Evolutionary conservation across 2,329 filamentous ascomycete species (phyloP).

Genomic region (Elsinoe batatas): DNA sequence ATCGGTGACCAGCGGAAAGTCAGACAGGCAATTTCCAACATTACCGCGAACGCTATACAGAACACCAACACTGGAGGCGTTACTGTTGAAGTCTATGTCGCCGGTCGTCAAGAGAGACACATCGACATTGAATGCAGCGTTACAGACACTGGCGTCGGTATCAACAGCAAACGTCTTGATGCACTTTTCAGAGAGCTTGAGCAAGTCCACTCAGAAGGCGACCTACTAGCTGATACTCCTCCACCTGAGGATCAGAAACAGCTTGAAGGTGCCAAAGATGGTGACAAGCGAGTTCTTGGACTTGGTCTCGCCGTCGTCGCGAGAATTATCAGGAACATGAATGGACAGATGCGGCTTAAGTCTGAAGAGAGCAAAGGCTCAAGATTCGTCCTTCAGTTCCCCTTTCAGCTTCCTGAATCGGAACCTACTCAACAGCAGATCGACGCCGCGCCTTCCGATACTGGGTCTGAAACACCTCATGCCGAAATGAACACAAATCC

Average conservation of each 20-base stretch:
- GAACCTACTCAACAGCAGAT: conserved; percentile 19
- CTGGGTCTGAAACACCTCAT: conserved; percentile 21
- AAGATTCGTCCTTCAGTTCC: conserved; percentile 68
- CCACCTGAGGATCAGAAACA: conserved; percentile 25
- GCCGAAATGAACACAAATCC: conserved; percentile 17
- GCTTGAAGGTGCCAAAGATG: conserved; percentile 21
- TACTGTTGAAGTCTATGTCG: conserved; percentile 58
- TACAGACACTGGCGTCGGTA: conserved; percentile 63
- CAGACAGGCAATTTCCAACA: conserved; percentile 72
- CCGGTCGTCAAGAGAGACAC: conserved; percentile 42
- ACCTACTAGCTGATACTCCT: conserved; percentile 30
- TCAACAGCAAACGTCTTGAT: conserved; percentile 48
- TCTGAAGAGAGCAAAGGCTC: conserved; percentile 77
- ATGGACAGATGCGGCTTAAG: conserved; percentile 73
- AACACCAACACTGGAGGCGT: conserved; percentile 61
- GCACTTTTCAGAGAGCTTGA: conserved; percentile 51
- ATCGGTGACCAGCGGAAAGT: conserved; percentile 70
- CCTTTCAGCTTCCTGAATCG: conserved; percentile 55
- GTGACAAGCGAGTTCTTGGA: conserved; percentile 50
- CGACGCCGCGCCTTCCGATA: conserved; percentile 13
- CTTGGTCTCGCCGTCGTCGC: conserved; percentile 83
- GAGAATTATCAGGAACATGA: conserved; percentile 79
- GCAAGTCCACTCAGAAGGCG: conserved; percentile 54
- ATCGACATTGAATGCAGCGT: conserved; percentile 64
- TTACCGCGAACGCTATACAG: conserved; percentile 76